phyloP scores from a whole-genome alignment of 768 basidiomycete species.

The Lactarius sanguifluus region DNA sequence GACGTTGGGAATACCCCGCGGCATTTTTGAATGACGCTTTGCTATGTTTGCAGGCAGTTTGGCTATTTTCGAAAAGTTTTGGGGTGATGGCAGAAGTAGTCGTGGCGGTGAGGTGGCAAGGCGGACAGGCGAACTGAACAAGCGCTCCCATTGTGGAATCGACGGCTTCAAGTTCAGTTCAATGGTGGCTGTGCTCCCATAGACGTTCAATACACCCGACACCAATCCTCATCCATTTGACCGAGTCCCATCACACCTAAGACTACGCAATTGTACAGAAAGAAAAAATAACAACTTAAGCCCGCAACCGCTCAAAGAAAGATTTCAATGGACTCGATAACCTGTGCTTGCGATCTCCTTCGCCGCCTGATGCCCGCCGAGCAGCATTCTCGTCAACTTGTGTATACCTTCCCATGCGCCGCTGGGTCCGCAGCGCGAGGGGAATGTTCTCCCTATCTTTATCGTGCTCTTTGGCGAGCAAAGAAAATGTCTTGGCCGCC shows the following conservation, averaged over 20 bases:
- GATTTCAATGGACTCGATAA: conserved; percentile 29
- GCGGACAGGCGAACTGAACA: not conserved
- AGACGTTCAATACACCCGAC: not conserved
- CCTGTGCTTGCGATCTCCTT: conserved; percentile 19
- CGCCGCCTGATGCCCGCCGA: conserved; percentile 20
- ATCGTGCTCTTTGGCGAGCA: conserved; percentile 18
- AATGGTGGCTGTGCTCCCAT: conserved; percentile 8
- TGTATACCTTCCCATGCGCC: conserved; percentile 10
- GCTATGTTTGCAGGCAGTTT: conserved; percentile 4
- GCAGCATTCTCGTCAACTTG: conserved; percentile 25
- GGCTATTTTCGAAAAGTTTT: not conserved
- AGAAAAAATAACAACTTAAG: not conserved
- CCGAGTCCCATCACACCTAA: not conserved
- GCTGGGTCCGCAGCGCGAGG: conserved; percentile 12
- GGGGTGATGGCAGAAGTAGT: not conserved
- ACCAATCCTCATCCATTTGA: not conserved
- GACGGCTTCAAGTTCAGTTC: not conserved
- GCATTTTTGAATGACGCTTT: conserved; percentile 48
- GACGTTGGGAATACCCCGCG: conserved; percentile 77
- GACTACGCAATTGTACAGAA: not conserved
- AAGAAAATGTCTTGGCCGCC: conserved; percentile 20
- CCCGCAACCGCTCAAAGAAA: conserved; percentile 25
- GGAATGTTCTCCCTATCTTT: conserved; percentile 28
- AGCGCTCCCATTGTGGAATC: not conserved
- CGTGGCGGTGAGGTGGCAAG: conserved; percentile 4